Percentiles rank a stretch among this genome's conserved stretches.
These are phyloP conservation scores for Panellus pusillus DNA, from an alignment of 768 basidiomycete genomes.

Conservation along the genomic window DNA sequence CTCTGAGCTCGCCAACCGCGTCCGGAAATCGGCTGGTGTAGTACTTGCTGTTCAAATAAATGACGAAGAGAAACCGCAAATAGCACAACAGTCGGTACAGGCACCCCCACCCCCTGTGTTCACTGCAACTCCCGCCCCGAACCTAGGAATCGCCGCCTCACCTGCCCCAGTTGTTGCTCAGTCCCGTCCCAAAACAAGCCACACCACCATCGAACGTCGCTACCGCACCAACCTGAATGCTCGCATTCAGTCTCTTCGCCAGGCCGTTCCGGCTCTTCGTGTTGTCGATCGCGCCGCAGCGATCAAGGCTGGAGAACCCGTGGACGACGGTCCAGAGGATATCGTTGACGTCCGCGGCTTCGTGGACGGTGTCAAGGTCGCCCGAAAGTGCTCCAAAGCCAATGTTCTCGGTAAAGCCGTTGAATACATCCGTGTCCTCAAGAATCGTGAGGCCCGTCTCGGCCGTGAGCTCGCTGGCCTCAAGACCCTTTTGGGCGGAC, in stretches of 20 bases:
- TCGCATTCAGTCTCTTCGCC: conserved; percentile 76
- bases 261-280: conserved; percentile 81
- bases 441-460: conserved; percentile 71
- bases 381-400: conserved; percentile 88
- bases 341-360: conserved; percentile 81
- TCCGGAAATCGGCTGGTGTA: conserved; percentile 57
- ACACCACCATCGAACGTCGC: conserved; percentile 86
- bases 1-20: conserved; percentile 47
- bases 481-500: conserved; percentile 63
- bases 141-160: conserved; percentile 17
- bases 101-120: conserved; percentile 30
- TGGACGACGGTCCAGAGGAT: conserved; percentile 44
- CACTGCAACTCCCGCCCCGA: conserved; percentile 20
- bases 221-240: conserved; percentile 90
- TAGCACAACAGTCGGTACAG: conserved; percentile 23
- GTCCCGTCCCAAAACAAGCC: conserved; percentile 76
- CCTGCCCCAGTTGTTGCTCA: conserved; percentile 13
- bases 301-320: conserved; percentile 30
- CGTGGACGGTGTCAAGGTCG: conserved; percentile 90
- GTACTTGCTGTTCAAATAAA: conserved; percentile 49
- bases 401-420: conserved; percentile 89
- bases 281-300: conserved; percentile 44
- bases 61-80: conserved; percentile 28
- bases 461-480: conserved; percentile 76
- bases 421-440: conserved; percentile 88